Conservation (phyloP, 1,139 yeast species). For the Spathaspora sp. region DNA sequence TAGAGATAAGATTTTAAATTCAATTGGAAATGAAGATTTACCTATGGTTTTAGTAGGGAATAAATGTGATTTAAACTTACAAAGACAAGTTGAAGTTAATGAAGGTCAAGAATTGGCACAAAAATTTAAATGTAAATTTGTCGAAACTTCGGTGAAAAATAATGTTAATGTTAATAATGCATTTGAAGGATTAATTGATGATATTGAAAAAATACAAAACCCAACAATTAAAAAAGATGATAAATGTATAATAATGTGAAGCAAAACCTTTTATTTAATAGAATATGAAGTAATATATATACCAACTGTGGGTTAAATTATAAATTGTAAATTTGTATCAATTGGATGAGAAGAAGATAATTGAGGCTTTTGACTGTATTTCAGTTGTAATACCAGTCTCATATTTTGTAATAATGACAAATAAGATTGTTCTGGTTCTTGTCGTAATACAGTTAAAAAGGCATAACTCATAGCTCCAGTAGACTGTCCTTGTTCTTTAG, state of each 20-base stretch:
- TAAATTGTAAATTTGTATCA: conserved; percentile 69
- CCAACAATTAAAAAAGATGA: conserved; percentile 40
- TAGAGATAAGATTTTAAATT: conserved; percentile 80
- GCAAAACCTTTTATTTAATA: background rate
- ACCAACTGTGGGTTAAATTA: too few relatives aligned
- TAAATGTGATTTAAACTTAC: conserved; percentile 68
- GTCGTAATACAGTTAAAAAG: conserved; percentile 67
- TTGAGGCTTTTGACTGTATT: conserved; percentile 89
- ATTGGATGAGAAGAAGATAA: conserved; percentile 82
- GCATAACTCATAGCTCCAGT: conserved; percentile 98
- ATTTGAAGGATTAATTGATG: conserved; percentile 65
- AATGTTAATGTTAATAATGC: conserved; percentile 65
- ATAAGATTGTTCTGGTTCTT: conserved; percentile 73
- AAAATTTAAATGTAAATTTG: conserved; percentile 62
- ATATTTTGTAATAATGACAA: conserved; percentile 76
- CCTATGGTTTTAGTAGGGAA: conserved; percentile 87
- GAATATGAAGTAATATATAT: background rate
- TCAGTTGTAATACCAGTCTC: conserved; percentile 65
- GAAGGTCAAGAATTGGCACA: conserved; percentile 70
- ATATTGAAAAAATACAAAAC: conserved; percentile 64
- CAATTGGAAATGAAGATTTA: conserved; percentile 67
- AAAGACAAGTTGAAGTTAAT: conserved; percentile 60
- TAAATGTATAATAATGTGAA: conserved; percentile 36
- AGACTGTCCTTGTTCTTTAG: conserved; percentile 70
- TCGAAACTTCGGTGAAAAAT: conserved; percentile 83